Percentiles rank a stretch among this genome's conserved stretches.
Evolutionary conservation across 2,329 filamentous ascomycete species (phyloP).

Genomic region (Tolypocladium endophyticum): DNA sequence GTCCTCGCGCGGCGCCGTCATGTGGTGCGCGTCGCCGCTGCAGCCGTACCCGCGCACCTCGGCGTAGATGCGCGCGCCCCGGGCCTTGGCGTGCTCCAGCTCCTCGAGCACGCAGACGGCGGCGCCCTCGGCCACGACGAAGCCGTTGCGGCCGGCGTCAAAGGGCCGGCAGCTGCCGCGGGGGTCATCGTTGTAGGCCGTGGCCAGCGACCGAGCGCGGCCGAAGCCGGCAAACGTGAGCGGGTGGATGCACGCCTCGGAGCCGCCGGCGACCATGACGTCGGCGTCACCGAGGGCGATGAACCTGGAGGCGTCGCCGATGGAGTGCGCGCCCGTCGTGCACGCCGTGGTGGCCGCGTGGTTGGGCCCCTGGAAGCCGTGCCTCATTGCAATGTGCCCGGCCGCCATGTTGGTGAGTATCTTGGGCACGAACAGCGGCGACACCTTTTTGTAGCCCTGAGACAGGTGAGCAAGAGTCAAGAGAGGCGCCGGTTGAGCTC

Average conservation of each 20-base stretch:
- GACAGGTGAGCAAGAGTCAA: not conserved
- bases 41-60: constrained; percentile 84
- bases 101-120: constrained; percentile 85
- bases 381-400: constrained; percentile 87
- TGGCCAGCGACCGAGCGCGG: constrained; percentile 75
- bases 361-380: constrained; percentile 83
- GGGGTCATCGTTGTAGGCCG: constrained; percentile 66
- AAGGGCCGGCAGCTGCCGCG: constrained; percentile 72
- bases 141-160: constrained; percentile 67
- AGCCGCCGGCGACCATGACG: constrained; percentile 91
- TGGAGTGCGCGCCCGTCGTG: constrained; percentile 88
- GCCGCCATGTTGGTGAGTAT: constrained; percentile 92
- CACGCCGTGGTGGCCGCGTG: constrained; percentile 91
- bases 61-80: constrained; percentile 76
- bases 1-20: constrained; percentile 79
- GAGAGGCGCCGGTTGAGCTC: constrained; percentile 17
- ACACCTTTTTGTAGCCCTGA: constrained; percentile 86
- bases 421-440: constrained; percentile 85
- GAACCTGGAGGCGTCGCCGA: constrained; percentile 88
- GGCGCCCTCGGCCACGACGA: constrained; percentile 88
- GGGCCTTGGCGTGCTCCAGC: constrained; percentile 70
- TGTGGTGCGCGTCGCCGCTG: constrained; percentile 84
- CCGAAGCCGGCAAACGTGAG: constrained; percentile 88
- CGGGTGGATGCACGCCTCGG: constrained; percentile 93
- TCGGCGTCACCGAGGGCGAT: constrained; percentile 86